Conservation (phyloP, 1,139 yeast genomes). For the Insectozyma bohioensis region DNA sequence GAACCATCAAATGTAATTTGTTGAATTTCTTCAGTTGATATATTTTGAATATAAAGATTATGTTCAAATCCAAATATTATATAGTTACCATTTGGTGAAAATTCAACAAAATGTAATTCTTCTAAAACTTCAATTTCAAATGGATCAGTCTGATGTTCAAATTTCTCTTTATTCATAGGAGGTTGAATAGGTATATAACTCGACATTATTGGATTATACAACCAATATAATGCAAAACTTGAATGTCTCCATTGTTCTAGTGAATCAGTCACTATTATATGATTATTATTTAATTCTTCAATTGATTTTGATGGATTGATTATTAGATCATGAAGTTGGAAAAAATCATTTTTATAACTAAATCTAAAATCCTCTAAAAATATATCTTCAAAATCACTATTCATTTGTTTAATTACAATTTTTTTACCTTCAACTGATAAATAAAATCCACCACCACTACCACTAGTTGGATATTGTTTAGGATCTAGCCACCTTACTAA, state of each 20-base stretch:
- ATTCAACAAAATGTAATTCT: conserved; percentile 43
- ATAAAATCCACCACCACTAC: conserved; percentile 30
- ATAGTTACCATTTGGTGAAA: conserved; percentile 39
- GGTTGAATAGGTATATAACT: conserved; percentile 29
- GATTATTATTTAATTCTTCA: conserved; percentile 26
- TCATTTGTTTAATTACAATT: conserved; percentile 23
- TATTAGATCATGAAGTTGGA: conserved; percentile 26
- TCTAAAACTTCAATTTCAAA: conserved; percentile 13
- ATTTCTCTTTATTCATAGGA: conserved; percentile 9
- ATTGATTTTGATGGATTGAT: conserved; percentile 36
- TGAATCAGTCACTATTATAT: conserved; percentile 35
- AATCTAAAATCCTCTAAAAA: conserved; percentile 29
- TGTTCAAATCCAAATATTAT: conserved; percentile 38
- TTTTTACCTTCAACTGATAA: conserved; percentile 20
- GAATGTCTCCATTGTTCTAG: conserved; percentile 43
- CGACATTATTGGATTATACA: conserved; percentile 22
- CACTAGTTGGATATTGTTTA: conserved; percentile 29
- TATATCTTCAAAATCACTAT: conserved; percentile 17
- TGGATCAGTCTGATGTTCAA: conserved; percentile 8
- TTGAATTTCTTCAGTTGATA: conserved; percentile 21
- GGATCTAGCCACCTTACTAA: conserved; percentile 30
- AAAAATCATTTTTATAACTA: conserved; percentile 33
- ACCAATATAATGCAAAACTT: conserved; percentile 41
- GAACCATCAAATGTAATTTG: conserved; percentile 73
- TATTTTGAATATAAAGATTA: conserved; percentile 41